Percentiles rank a stretch among this genome's conserved stretches.
phyloP scores from a whole-genome alignment of 768 basidiomycete genomes.

The Boletus vermiculosoides region DNA sequence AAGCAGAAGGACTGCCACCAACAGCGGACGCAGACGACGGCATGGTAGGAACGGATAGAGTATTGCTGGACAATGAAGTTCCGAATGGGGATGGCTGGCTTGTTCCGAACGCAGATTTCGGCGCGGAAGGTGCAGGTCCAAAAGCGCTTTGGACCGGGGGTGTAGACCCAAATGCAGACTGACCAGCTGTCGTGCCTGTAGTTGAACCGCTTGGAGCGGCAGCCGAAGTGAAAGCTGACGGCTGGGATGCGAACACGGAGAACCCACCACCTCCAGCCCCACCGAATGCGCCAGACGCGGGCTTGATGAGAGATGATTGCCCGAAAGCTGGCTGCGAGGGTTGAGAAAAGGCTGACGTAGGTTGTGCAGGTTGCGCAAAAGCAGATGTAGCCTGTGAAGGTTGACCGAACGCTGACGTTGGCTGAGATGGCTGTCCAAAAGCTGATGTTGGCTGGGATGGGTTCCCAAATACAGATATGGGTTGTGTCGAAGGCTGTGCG shows the following conservation, averaged over 20 bases:
- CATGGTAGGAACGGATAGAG: constrained; percentile 18
- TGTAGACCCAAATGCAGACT: constrained; percentile 21
- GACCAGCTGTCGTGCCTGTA: constrained; percentile 10
- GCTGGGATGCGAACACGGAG: constrained; percentile 50
- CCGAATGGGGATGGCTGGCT: constrained; percentile 30
- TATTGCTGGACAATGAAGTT: constrained; percentile 16
- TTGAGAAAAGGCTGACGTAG: constrained; percentile 28
- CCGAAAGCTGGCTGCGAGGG: constrained; percentile 37
- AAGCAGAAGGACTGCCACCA: constrained; percentile 26
- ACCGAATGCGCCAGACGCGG: constrained; percentile 51
- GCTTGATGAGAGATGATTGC: constrained; percentile 45
- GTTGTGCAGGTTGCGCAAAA: constrained; percentile 31
- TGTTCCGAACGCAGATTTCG: constrained; percentile 20
- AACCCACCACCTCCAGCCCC: constrained; percentile 45
- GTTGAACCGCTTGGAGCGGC: constrained; percentile 4
- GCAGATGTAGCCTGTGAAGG: constrained; percentile 28
- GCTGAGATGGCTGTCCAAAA: constrained; percentile 36
- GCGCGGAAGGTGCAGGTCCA: constrained; percentile 3
- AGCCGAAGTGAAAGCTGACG: constrained; percentile 40
- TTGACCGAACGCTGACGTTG: constrained; percentile 38
- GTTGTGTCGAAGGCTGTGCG: constrained; percentile 28
- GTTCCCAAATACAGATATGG: constrained; percentile 35
- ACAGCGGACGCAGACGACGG: constrained; percentile 23
- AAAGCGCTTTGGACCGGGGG: constrained; percentile 23
- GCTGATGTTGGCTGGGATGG: constrained; percentile 25